These are phyloP conservation scores for Caryopteris hybrid DNA, from an alignment of 305 asterid genomes.

Conservation along the genomic window DNA sequence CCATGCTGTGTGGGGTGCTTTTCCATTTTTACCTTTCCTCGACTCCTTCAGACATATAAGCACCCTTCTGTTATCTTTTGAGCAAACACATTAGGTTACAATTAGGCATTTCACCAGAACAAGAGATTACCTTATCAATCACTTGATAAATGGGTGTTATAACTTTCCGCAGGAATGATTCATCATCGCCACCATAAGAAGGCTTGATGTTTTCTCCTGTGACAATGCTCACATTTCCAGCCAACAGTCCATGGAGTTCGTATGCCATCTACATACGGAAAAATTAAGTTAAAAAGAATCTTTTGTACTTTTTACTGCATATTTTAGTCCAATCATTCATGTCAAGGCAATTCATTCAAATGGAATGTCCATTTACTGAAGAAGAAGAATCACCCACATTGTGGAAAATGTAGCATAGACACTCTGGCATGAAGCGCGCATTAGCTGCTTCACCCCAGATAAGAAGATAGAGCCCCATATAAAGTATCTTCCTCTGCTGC, in stretches of 20 bases:
- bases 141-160: constrained; percentile 89
- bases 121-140: constrained; percentile 68
- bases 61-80: constrained; percentile 19
- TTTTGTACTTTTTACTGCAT: neutral
- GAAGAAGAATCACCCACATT: constrained; percentile 57
- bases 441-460: constrained; percentile 99
- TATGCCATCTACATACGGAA: constrained; percentile 80
- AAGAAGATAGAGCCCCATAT: constrained; percentile 97
- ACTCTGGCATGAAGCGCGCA: constrained; percentile 97
- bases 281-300: neutral
- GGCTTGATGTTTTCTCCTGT: constrained; percentile 99
- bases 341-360: constrained; percentile 4
- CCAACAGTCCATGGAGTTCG: constrained; percentile 97
- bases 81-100: constrained; percentile 15
- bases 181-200: constrained; percentile 97
- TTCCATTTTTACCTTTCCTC: constrained; percentile 74
- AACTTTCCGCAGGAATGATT: constrained; percentile 84
- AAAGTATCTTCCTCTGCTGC: constrained; percentile 91
- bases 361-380: constrained; percentile 6
- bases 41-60: constrained; percentile 65
- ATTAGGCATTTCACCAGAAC: constrained; percentile 13
- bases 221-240: constrained; percentile 98
- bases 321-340: constrained; percentile 12
- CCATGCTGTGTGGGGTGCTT: constrained; percentile 90
- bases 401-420: constrained; percentile 97